phyloP scores from a whole-genome alignment of 140 eudicot species.

The Bidens hawaiensis region DNA sequence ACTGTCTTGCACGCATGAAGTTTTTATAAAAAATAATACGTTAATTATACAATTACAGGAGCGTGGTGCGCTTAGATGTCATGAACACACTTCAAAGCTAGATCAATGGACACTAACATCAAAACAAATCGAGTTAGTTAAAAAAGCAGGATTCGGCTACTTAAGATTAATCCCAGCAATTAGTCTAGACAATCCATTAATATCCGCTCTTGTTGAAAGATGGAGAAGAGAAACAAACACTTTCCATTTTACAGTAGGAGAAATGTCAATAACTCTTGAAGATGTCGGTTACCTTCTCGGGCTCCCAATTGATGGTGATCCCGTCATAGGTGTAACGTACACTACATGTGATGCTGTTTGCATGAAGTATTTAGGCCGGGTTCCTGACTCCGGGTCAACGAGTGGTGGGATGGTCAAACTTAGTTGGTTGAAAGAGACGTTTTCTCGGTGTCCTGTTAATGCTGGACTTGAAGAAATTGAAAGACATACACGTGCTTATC shows the following conservation, averaged over 20 bases:
- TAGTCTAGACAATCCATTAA: conserved; percentile 86
- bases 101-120: conserved; percentile 88
- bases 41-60: conserved; percentile 42
- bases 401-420: conserved; percentile 99
- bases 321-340: conserved; percentile 93
- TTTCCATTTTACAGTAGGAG: conserved; percentile 87
- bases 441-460: conserved; percentile 60
- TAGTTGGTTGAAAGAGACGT: conserved; percentile 91
- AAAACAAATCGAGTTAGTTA: conserved; percentile 76
- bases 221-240: conserved; percentile 97
- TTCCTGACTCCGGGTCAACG: conserved; percentile 80
- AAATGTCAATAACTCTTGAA: conserved; percentile 92
- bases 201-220: conserved; percentile 90
- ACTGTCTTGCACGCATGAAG: not conserved
- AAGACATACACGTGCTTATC: conserved; percentile 84
- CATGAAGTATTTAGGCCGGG: conserved; percentile 55
- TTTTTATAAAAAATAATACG: not conserved
- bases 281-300: conserved; percentile 92
- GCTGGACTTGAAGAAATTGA: conserved; percentile 53
- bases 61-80: conserved; percentile 96
- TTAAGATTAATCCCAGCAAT: conserved; percentile 84
- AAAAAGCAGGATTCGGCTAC: conserved; percentile 81
- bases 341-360: conserved; percentile 85
- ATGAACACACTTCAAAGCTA: conserved; percentile 96
- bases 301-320: conserved; percentile 83